A percentile compares a stretch with the other conserved stretches of the same genome.
phyloP scores from a whole-genome alignment of 2,329 filamentous ascomycete genomes.

The Cordyceps cicadae region DNA sequence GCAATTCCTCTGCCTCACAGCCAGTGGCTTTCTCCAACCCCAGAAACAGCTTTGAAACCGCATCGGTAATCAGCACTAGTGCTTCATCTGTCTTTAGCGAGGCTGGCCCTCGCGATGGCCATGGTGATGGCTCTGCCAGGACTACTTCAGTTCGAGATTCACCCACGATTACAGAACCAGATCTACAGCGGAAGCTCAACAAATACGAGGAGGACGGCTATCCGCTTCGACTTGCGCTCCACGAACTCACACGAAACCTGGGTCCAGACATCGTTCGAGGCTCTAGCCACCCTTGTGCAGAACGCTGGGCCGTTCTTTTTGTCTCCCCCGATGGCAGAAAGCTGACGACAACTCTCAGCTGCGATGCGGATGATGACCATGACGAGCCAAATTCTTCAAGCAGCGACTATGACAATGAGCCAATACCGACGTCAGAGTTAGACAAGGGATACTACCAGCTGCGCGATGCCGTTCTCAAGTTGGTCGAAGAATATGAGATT shows the following conservation, averaged over 20 bases:
- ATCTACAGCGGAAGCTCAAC: conserved; percentile 35
- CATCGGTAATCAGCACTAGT: conserved; percentile 64
- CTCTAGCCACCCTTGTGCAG: conserved; percentile 68
- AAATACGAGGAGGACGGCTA: conserved; percentile 58
- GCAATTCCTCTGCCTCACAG: conserved; percentile 59
- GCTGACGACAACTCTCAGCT: conserved; percentile 63
- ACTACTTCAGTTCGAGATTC: conserved; percentile 47
- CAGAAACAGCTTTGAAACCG: conserved; percentile 53
- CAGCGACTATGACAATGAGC: conserved; percentile 53
- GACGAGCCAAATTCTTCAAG: conserved; percentile 50
- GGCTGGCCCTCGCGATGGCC: conserved; percentile 53
- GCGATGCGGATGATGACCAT: conserved; percentile 57
- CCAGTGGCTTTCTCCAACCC: conserved; percentile 53
- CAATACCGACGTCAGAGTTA: conserved; percentile 53
- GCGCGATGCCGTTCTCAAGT: conserved; percentile 69
- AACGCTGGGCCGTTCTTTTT: conserved; percentile 76
- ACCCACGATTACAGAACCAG: conserved; percentile 39
- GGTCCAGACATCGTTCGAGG: conserved; percentile 58
- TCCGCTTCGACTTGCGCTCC: conserved; percentile 57
- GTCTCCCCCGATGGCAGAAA: conserved; percentile 64
- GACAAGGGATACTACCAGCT: conserved; percentile 75
- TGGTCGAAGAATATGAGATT: conserved; percentile 77
- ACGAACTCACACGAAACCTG: conserved; percentile 61
- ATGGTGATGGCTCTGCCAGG: conserved; percentile 47
- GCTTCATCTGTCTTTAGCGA: conserved; percentile 66